Evolutionary conservation across 176 grass and related monocot genomes (phyloP).

Genomic region (Ensete glaucum): DNA sequence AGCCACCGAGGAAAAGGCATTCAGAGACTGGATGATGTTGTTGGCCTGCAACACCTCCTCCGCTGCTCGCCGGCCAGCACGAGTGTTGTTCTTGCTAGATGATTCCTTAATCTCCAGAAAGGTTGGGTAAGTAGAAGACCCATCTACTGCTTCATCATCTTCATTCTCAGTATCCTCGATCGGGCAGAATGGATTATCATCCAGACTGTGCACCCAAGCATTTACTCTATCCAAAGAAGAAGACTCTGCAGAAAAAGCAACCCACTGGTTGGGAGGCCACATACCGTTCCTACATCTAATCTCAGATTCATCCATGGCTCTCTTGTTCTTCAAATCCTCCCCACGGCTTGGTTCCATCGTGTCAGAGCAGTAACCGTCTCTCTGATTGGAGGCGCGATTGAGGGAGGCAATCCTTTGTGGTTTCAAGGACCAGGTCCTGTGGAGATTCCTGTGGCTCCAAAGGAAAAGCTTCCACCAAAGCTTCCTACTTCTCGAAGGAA

Average conservation of each 20-base stretch:
- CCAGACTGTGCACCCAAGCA: constrained; percentile 87
- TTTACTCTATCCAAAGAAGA: constrained; percentile 60
- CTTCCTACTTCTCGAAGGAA: constrained; percentile 76
- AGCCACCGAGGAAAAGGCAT: constrained; percentile 42
- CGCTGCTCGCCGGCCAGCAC: constrained; percentile 18
- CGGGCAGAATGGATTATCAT: constrained; percentile 21
- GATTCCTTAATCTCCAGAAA: constrained; percentile 43
- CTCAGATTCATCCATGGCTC: constrained; percentile 14
- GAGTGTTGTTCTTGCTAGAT: constrained; percentile 23
- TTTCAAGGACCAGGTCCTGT: constrained; percentile 20
- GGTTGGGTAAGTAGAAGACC: not conserved
- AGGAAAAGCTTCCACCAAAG: constrained; percentile 73
- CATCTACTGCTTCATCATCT: not conserved
- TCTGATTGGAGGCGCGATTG: constrained; percentile 6
- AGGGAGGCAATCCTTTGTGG: not conserved
- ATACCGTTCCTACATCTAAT: not conserved
- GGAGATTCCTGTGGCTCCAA: constrained; percentile 71
- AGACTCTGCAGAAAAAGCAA: constrained; percentile 51
- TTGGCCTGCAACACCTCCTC: constrained; percentile 43
- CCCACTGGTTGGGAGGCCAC: constrained; percentile 40
- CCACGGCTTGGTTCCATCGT: constrained; percentile 30
- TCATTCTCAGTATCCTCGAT: constrained; percentile 6
- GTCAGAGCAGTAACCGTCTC: constrained; percentile 70
- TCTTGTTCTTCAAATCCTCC: constrained; percentile 33
- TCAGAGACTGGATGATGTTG: constrained; percentile 53